phyloP scores from a whole-genome alignment of 768 basidiomycete genomes.

The Tulasnella sp. region DNA sequence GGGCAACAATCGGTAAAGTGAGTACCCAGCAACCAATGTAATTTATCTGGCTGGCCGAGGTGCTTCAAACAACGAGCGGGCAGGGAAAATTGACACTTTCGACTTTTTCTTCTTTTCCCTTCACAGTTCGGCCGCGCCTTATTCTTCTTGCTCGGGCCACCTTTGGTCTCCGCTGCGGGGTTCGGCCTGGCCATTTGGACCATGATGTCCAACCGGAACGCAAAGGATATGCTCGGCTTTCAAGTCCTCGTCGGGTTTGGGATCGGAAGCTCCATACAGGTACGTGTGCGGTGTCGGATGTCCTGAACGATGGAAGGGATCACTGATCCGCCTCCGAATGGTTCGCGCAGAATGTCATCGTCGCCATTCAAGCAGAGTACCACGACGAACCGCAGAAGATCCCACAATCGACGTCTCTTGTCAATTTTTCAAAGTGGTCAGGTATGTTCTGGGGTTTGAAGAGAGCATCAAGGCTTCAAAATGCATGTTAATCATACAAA shows the following conservation, averaged over 20 bases:
- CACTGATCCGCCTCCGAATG: too few species aligned
- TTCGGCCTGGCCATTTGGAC: slow-evolving; percentile 25
- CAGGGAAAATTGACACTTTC: too few species aligned
- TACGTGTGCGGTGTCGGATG: too few species aligned
- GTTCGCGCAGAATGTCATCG: slow-evolving; percentile 15
- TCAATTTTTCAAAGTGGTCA: slow-evolving; percentile 17
- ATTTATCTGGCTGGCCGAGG: too few species aligned
- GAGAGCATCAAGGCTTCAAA: too few species aligned
- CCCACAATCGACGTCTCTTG: slow-evolving; percentile 1
- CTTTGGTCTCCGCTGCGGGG: slow-evolving; percentile 27
- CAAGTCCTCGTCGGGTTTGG: slow-evolving; percentile 32
- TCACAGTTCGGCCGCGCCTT: background rate
- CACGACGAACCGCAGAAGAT: background rate
- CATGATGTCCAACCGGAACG: background rate
- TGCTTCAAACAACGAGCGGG: too few species aligned
- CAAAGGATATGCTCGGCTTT: slow-evolving; percentile 25
- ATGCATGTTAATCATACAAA: too few species aligned
- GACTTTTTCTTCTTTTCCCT: too few species aligned
- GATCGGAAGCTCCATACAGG: slow-evolving; percentile 29
- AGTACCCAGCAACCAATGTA: too few species aligned
- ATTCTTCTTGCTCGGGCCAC: slow-evolving; percentile 20
- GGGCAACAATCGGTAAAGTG: slow-evolving; percentile 22
- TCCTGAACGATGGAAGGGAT: too few species aligned
- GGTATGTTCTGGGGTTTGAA: too few species aligned
- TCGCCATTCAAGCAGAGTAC: slow-evolving; percentile 1